A percentile compares a stretch with the other conserved stretches of the same genome.
These are phyloP conservation scores for Arabidopsis thaliana DNA, from an alignment of 345 rosid genomes.

Conservation along the genomic window DNA sequence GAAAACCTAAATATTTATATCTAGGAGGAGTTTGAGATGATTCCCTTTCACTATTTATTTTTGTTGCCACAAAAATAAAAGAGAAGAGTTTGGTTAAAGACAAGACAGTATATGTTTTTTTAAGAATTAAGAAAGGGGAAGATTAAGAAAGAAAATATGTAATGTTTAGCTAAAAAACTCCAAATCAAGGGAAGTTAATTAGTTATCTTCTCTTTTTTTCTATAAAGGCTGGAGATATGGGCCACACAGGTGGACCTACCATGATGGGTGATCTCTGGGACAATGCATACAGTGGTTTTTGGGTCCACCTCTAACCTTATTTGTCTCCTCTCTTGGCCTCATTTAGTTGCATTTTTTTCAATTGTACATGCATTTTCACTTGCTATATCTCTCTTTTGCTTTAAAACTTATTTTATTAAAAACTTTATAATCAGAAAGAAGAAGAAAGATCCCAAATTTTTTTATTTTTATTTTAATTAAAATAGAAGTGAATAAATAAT, in stretches of 20 bases:
- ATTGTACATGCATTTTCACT: background rate
- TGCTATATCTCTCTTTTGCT: background rate
- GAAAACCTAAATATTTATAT: background rate
- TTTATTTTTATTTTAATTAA: too few species aligned
- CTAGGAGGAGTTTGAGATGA: background rate
- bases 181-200: background rate
- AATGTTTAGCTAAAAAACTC: conserved; percentile 11
- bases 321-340: conserved; percentile 37
- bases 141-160: too few species aligned
- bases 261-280: conserved; percentile 46
- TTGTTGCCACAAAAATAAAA: background rate
- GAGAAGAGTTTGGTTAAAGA: conserved; percentile 33
- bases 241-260: conserved; percentile 42
- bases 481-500: background rate
- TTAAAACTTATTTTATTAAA: background rate
- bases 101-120: conserved; percentile 16
- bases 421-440: background rate
- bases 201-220: background rate
- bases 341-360: conserved; percentile 25
- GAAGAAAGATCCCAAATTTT: background rate
- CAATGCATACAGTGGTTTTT: conserved; percentile 32
- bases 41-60: background rate
- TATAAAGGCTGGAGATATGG: conserved; percentile 41
- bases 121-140: too few species aligned
- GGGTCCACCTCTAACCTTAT: conserved; percentile 34